Percentiles rank a stretch among this genome's conserved stretches.
Conservation (phyloP, 2,329 filamentous ascomycete genomes). For the Hymenoscyphus fraxineus region DNA sequence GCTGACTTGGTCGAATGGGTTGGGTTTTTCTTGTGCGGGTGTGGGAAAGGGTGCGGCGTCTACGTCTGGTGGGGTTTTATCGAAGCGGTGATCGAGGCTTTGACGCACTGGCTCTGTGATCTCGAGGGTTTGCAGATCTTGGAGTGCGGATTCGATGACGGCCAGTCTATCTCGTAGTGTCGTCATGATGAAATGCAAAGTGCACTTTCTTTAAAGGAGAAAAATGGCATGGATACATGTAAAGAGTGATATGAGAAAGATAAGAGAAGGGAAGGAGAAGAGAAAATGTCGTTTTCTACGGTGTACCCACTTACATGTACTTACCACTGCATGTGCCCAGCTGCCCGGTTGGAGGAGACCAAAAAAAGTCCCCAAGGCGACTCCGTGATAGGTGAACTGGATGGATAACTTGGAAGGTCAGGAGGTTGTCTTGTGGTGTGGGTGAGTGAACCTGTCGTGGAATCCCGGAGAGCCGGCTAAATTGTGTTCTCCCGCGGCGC, state of each 20-base stretch:
- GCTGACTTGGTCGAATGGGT: constrained; percentile 17
- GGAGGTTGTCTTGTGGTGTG: neutral
- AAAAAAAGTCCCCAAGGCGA: neutral
- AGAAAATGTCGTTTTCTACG: neutral
- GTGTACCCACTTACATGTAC: neutral
- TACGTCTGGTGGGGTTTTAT: constrained; percentile 21
- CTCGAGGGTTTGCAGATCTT: constrained; percentile 19
- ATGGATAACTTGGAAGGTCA: constrained; percentile 1
- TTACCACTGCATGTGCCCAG: neutral
- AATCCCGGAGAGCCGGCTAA: neutral
- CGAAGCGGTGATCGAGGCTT: constrained; percentile 28
- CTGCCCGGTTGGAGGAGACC: neutral
- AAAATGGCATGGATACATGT: neutral
- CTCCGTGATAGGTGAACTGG: neutral
- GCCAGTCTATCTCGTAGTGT: constrained; percentile 22
- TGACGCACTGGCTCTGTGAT: constrained; percentile 20
- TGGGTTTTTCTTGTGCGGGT: constrained; percentile 21
- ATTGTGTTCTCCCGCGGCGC: neutral
- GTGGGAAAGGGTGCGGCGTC: constrained; percentile 23
- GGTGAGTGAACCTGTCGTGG: neutral
- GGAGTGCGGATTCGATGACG: constrained; percentile 19
- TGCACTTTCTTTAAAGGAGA: neutral
- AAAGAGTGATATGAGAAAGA: neutral
- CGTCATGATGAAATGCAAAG: constrained; percentile 17
- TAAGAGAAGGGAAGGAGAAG: neutral